A percentile compares a stretch with the other conserved stretches of the same genome.
phyloP scores from a whole-genome alignment of 78 protist species.

The Polysphondylium violaceum region DNA sequence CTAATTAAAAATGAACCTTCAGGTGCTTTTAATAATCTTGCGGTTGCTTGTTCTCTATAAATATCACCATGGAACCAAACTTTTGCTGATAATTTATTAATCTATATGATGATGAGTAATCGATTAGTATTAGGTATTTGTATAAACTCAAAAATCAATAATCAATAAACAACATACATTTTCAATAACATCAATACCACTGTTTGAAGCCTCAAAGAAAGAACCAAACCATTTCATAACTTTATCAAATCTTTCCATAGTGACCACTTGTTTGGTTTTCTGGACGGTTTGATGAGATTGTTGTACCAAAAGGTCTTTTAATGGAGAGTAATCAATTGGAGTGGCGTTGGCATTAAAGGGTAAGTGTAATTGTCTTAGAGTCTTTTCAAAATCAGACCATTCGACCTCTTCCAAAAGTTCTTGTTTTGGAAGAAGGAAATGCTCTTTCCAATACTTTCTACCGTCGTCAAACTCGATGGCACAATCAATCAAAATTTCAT shows the following conservation, averaged over 20 bases:
- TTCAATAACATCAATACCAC: constrained; percentile 36
- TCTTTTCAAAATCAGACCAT: constrained; percentile 63
- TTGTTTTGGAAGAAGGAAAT: constrained; percentile 65
- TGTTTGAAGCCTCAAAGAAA: constrained; percentile 46
- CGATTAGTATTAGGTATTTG: background rate
- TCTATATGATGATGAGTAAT: constrained; percentile 8
- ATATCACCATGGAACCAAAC: constrained; percentile 88
- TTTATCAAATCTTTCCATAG: constrained; percentile 77
- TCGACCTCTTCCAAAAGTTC: constrained; percentile 67
- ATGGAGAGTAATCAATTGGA: constrained; percentile 49
- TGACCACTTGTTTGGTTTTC: constrained; percentile 72
- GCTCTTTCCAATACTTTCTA: constrained; percentile 75
- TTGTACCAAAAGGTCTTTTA: constrained; percentile 60
- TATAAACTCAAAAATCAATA: background rate
- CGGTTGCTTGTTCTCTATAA: constrained; percentile 61
- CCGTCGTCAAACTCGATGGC: constrained; percentile 78
- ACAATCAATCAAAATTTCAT: constrained; percentile 77
- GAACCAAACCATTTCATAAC: constrained; percentile 84
- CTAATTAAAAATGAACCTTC: constrained; percentile 81
- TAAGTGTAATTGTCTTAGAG: constrained; percentile 12
- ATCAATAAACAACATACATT: background rate
- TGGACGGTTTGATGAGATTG: constrained; percentile 75
- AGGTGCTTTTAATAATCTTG: constrained; percentile 50
- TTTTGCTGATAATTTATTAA: constrained; percentile 57
- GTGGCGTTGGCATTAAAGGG: constrained; percentile 3